Percentiles rank a stretch among this genome's conserved stretches.
Evolutionary conservation across 805 yeast species (phyloP).

Genomic region (Hanseniaspora lindneri): DNA sequence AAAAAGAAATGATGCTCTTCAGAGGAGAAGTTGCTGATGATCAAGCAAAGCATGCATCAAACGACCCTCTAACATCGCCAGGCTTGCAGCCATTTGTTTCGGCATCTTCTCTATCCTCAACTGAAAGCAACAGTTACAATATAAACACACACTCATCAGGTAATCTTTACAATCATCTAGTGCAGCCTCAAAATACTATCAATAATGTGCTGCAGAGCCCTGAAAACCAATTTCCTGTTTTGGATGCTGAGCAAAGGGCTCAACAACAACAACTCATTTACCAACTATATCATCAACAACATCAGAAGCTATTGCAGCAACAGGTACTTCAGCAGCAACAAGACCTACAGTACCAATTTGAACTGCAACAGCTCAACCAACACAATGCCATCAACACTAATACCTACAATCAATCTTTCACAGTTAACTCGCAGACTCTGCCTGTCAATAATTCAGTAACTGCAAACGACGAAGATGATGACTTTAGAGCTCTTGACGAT

Average conservation of each 20-base stretch:
- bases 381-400: not conserved
- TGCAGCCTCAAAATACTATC: not conserved
- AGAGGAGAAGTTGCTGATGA: conserved; percentile 3
- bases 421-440: not conserved
- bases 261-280: not conserved
- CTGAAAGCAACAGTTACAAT: not conserved
- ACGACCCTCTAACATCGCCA: not conserved
- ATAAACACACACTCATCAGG: not conserved
- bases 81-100: conserved; percentile 1
- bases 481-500: conserved; percentile 11
- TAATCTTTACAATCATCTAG: not conserved
- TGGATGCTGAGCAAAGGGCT: not conserved
- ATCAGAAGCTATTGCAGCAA: not conserved
- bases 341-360: no score
- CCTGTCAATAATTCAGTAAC: not conserved
- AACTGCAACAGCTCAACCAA: conserved; percentile 4
- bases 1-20: conserved; percentile 12
- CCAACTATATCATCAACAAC: conserved; percentile 13
- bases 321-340: not conserved
- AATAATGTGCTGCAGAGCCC: not conserved
- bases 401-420: not conserved
- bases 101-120: not conserved
- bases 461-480: not conserved
- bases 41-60: not conserved
- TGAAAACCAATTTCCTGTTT: not conserved